Evolutionary conservation across 306 rosid species (phyloP).

Genomic region (Castanopsis chinensis): DNA sequence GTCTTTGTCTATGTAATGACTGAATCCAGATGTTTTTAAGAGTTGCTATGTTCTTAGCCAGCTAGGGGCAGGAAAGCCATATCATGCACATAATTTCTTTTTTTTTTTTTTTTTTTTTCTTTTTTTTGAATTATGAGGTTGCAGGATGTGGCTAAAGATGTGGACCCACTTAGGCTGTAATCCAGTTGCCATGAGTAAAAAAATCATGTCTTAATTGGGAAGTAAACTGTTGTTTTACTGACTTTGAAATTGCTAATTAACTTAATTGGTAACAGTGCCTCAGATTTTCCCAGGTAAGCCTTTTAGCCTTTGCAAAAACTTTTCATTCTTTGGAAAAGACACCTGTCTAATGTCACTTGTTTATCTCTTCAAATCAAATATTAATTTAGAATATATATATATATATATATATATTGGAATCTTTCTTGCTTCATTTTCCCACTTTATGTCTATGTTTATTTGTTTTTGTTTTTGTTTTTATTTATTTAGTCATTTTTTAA

Average conservation of each 20-base stretch:
- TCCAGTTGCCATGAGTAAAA: background rate
- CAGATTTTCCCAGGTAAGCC: background rate
- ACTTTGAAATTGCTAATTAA: background rate
- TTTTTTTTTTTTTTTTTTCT: background rate
- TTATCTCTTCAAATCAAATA: background rate
- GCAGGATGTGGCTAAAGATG: background rate
- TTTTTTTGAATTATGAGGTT: background rate
- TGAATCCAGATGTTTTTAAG: background rate
- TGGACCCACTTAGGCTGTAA: background rate
- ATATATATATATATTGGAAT: too few relatives aligned
- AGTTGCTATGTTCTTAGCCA: background rate
- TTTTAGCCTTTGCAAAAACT: background rate
- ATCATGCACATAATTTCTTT: background rate
- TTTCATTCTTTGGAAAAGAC: background rate
- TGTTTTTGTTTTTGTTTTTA: too few relatives aligned
- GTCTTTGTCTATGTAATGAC: conserved; percentile 2
- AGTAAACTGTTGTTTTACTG: background rate
- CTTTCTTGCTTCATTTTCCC: too few relatives aligned
- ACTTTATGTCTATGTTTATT: too few relatives aligned
- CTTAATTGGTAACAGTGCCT: background rate
- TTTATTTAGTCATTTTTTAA: too few relatives aligned
- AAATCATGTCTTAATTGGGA: background rate
- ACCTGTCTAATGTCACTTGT: background rate
- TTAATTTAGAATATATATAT: too few relatives aligned
- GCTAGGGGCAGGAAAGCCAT: background rate